Conservation (phyloP, 2,329 filamentous ascomycete genomes). For the Cladosporium velox region DNA sequence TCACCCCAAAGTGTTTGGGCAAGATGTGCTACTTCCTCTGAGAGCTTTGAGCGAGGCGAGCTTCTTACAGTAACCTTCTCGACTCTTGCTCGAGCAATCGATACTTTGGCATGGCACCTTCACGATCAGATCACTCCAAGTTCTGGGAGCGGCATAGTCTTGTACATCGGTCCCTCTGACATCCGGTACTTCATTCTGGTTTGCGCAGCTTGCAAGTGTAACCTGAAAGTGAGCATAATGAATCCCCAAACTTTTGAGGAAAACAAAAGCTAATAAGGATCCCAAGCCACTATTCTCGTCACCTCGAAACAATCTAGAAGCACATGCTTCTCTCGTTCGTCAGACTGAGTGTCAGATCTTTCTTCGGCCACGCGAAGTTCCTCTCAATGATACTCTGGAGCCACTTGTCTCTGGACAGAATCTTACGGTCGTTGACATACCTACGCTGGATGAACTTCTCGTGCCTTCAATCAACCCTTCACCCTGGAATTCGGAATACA, state of each 20-base stretch:
- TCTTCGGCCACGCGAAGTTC: neutral
- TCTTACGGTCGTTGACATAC: neutral
- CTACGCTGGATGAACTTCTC: neutral
- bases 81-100: neutral
- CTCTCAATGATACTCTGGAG: neutral
- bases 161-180: constrained; percentile 24
- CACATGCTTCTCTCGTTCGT: constrained; percentile 17
- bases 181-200: constrained; percentile 24
- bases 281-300: constrained; percentile 21
- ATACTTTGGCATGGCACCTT: neutral
- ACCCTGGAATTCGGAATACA: neutral
- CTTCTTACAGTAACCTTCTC: neutral
- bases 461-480: neutral
- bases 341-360: constrained; percentile 16
- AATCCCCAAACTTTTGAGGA: neutral
- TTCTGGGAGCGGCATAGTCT: constrained; percentile 5
- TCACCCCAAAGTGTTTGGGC: neutral
- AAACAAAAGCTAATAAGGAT: neutral
- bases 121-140: neutral
- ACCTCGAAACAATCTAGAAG: constrained; percentile 21
- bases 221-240: constrained; percentile 2
- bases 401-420: neutral
- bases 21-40: neutral
- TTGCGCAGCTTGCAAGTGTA: constrained; percentile 22
- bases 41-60: neutral